Conservation (phyloP, 129 eudicot genomes). For the Tanacetum coccineum region DNA sequence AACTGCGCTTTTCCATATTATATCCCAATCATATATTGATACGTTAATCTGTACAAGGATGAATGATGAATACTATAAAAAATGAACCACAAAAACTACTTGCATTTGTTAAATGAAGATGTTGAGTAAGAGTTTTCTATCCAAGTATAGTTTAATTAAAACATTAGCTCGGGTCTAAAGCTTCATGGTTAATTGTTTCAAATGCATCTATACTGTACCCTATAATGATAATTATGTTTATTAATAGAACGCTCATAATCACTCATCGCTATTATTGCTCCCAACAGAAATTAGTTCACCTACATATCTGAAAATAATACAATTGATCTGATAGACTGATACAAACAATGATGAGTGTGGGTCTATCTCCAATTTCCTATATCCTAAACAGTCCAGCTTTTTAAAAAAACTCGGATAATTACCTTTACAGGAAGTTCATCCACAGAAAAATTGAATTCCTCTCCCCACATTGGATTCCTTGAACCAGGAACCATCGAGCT, state of each 20-base stretch:
- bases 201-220: too few relatives aligned
- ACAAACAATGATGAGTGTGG: background rate
- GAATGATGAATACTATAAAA: conserved; percentile 8
- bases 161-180: too few relatives aligned
- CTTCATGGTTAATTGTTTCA: too few relatives aligned
- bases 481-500: conserved; percentile 99
- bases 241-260: too few relatives aligned
- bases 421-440: conserved; percentile 98
- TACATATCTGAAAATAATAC: too few relatives aligned
- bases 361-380: conserved; percentile 12
- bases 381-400: conserved; percentile 13
- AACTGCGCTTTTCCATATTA: conserved; percentile 95
- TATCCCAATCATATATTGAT: conserved; percentile 98
- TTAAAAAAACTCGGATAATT: conserved; percentile 13
- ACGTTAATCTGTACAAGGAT: conserved; percentile 72
- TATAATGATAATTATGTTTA: too few relatives aligned
- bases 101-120: background rate
- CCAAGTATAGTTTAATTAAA: too few relatives aligned
- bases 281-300: too few relatives aligned
- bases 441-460: conserved; percentile 82
- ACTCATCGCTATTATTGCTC: too few relatives aligned
- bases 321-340: too few relatives aligned
- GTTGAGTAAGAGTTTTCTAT: too few relatives aligned
- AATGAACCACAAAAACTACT: conserved; percentile 11
- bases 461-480: conserved; percentile 99